Evolutionary conservation across 2,329 filamentous ascomycete species (phyloP).

Genomic region (Colletotrichum paranaense): DNA sequence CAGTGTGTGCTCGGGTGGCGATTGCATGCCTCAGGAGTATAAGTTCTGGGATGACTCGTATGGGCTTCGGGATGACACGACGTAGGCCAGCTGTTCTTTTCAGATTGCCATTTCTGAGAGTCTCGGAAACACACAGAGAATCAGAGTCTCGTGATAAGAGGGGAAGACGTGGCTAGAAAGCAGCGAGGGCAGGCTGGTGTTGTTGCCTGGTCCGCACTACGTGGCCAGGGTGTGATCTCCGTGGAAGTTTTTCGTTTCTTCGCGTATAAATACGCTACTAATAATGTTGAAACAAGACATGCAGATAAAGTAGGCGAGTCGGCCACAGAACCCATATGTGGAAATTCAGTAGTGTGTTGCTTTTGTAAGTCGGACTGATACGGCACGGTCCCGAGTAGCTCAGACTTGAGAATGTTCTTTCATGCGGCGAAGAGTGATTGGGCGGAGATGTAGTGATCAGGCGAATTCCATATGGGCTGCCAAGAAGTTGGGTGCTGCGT

Average conservation of each 20-base stretch:
- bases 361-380: background rate
- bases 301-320: background rate
- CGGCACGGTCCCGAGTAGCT: background rate
- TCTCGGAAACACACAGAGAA: slow-evolving; percentile 2
- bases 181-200: background rate
- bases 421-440: background rate
- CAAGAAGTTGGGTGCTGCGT: slow-evolving; percentile 14
- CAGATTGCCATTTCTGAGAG: background rate
- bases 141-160: background rate
- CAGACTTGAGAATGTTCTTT: background rate
- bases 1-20: background rate
- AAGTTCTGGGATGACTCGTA: slow-evolving; percentile 21
- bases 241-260: slow-evolving; percentile 25
- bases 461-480: background rate
- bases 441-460: slow-evolving; percentile 1
- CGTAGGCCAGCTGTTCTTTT: slow-evolving; percentile 31
- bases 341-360: background rate
- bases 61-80: slow-evolving; percentile 23
- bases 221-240: background rate
- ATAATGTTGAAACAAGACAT: slow-evolving; percentile 18
- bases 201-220: background rate
- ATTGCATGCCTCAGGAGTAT: background rate
- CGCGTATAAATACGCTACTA: background rate
- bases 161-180: background rate
- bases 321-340: background rate